Evolutionary conservation across 2,329 filamentous ascomycete species (phyloP), one percentile per base, ranked within the genome.

Genomic region (Talaromyces sp.): DNA sequence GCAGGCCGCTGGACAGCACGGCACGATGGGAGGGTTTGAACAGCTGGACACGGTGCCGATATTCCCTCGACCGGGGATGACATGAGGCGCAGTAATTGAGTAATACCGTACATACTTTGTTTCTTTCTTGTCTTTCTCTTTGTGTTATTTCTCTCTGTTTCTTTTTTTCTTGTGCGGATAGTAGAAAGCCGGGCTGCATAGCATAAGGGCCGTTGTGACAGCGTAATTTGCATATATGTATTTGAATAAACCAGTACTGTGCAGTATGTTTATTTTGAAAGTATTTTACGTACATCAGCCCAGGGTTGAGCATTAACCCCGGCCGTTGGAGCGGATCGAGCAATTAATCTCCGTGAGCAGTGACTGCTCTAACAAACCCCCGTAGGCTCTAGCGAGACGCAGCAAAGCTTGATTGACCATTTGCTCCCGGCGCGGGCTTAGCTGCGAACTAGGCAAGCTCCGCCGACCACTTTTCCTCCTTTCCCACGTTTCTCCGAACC

Each of bases 21-120:
- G 89, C 9, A 93, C 95, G 4, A 90, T 96, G 65, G 92, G 92
- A 4, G 85, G 85, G 1, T 74, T 81, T 66, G 89, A 97, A 71
- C 86, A 90, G 65, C 71, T 98, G 51, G 84, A 88, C 36, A 96
- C 93, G 0, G 82, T 92, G 30, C 88, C 88, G 0, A 85, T 98
- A 0, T 99, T 99, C 71, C 95, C 95, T 10, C 82, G 93, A 61
- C 92, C 92, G 1, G 86, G 84, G 19, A 57, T 63, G 44, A 44
- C 61, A 42, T 63, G 49, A 53, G 44, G 44, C 19, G 44, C 9
- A 22, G 44, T 25, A 25, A 13, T 25, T 44, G 42, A 22, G 19
- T 44, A n/a, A 19, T n/a, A 44, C 42, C 6, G 44, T 25, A 47
- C 44, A 47, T 47, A 47, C 22, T 47, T 25, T 25, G 22, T 19